A percentile compares a stretch with the other conserved stretches of the same genome.
These are phyloP conservation scores for Pharnaceum exiguum DNA, from an alignment of 148 eudicot species.

Conservation along the genomic window DNA sequence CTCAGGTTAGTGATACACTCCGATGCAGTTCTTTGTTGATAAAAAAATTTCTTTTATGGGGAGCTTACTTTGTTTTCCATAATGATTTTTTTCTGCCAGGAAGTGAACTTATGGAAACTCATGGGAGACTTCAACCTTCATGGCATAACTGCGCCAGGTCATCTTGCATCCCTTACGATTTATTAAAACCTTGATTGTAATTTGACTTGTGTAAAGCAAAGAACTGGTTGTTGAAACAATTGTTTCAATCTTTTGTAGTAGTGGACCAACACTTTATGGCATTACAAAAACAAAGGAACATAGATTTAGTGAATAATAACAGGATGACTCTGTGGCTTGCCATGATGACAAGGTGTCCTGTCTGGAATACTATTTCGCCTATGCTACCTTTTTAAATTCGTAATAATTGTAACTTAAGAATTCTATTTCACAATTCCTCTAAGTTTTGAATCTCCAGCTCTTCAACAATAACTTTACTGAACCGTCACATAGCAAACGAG, in stretches of 20 bases:
- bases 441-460: neutral
- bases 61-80: neutral
- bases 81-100: constrained; percentile 38
- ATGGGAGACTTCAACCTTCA: constrained; percentile 98
- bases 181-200: neutral
- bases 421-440: neutral
- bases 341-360: neutral
- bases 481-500: no score
- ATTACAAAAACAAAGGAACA: neutral
- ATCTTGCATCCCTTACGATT: neutral
- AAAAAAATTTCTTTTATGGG: no score
- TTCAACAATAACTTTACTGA: neutral
- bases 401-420: neutral
- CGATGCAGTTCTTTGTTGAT: neutral
- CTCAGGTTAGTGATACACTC: constrained; percentile 47
- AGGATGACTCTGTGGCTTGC: neutral
- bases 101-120: constrained; percentile 87
- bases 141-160: constrained; percentile 97
- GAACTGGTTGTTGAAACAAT: no score
- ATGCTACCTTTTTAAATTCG: neutral
- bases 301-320: neutral
- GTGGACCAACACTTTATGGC: no score
- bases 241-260: no score
- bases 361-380: neutral
- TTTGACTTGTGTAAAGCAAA: neutral